Evolutionary conservation across 768 basidiomycete genomes (phyloP), one percentile per base, ranked within the genome.

Genomic region (Hypholoma sublateritium): DNA sequence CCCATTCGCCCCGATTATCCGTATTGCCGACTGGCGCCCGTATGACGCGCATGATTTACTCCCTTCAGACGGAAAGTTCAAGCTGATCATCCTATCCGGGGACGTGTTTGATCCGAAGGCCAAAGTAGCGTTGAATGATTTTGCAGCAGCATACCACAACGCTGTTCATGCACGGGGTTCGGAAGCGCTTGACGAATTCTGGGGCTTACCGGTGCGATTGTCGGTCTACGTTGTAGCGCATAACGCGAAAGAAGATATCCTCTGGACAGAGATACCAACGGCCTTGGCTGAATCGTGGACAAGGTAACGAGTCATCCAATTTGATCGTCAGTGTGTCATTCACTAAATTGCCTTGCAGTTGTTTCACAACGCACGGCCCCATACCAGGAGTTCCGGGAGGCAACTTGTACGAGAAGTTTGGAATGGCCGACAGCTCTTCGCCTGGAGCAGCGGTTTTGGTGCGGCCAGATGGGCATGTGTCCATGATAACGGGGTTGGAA

Each of bases 41-140:
- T 43, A 49, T n/a, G 48, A 58, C 41, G 43, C 49, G 2, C 57
- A 58, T 6, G 57, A 58, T 41, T 19, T 58, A 6, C 46, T 58
- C 16, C 21, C 42, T 2, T 53, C 57, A 8, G 57, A 58, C 21
- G 57, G 57, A 32, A 37, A 35, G 28, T 58, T 58, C 47, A 58
- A 58, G 32, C n/a, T 58, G 11, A 42, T 58, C 17, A 17, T 54
- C n/a, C 49, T 58, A 9, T 52, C 57, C 7, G 57, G 57, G 4
- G n/a, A 52, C 36, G 17, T 58, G 17, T 37, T 34, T 1, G 13
- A 28, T 2, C 46, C 51, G 9, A 24, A 52, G 17, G 19, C 57
- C 13, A 52, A 53, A 32, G 28, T 45, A 2, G 21, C 22, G 8
- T 50, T 58, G 14, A 4, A 17, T 3, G 52, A 25, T 34, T 58